These are phyloP conservation scores for Artemisia tridentata DNA, from an alignment of 129 eudicot genomes.

Conservation along the genomic window DNA sequence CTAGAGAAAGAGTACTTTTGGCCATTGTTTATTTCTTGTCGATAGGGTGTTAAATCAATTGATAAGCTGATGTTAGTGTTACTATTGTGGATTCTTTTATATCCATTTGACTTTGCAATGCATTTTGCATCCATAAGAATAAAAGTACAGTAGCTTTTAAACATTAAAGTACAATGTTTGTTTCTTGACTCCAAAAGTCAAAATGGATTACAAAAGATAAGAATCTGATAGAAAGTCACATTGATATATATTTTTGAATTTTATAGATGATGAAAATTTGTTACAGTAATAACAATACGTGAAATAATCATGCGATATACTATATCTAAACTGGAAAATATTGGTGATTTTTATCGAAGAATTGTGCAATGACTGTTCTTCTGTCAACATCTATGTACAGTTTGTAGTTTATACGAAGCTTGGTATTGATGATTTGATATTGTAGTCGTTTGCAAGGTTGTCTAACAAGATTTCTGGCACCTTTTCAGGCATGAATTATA, in stretches of 20 bases:
- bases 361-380: background rate
- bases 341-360: background rate
- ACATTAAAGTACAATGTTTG: background rate
- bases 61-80: constrained; percentile 14
- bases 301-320: no score
- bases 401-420: background rate
- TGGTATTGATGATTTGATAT: background rate
- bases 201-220: background rate
- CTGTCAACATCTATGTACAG: background rate
- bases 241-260: background rate
- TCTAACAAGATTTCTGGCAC: constrained; percentile 21
- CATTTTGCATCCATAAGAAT: constrained; percentile 20
- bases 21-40: background rate
- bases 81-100: background rate
- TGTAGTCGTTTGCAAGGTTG: constrained; percentile 2
- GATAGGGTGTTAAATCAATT: constrained; percentile 13
- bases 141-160: constrained; percentile 20
- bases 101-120: constrained; percentile 6
- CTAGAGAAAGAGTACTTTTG: background rate
- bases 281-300: background rate
- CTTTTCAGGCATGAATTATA: constrained; percentile 84
- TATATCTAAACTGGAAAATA: background rate
- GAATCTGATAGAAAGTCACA: constrained; percentile 2
- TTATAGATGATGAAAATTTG: background rate
- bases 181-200: constrained; percentile 19